Evolutionary conservation across 768 basidiomycete genomes (phyloP).

Genomic region (Paxillus ammoniavirescens): DNA sequence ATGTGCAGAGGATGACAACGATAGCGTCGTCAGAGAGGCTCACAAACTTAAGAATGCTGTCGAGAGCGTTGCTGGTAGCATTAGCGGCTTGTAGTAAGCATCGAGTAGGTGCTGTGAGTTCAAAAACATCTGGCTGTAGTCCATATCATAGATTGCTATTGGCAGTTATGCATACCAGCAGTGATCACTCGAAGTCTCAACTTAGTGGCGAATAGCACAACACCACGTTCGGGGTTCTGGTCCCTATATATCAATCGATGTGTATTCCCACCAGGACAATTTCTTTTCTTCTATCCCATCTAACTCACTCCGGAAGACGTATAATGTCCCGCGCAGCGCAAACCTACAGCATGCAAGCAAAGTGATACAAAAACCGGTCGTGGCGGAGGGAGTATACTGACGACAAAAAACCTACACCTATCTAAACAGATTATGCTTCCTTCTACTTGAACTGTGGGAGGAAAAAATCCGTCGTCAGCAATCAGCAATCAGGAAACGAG

Average conservation of each 20-base stretch:
- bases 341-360: neutral
- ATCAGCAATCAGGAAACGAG: neutral
- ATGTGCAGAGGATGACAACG: slow-evolving; percentile 70
- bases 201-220: no score
- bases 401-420: slow-evolving; percentile 22
- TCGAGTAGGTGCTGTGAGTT: neutral
- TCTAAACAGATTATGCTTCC: slow-evolving; percentile 15
- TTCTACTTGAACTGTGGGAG: slow-evolving; percentile 21
- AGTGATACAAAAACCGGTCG: neutral
- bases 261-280: no score
- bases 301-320: no score
- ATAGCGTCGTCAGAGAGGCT: slow-evolving; percentile 65
- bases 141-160: no score
- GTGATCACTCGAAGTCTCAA: no score
- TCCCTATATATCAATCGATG: no score
- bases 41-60: slow-evolving; percentile 68
- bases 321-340: no score
- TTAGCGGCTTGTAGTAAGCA: slow-evolving; percentile 29
- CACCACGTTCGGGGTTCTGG: no score
- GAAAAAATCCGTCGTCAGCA: neutral
- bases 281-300: no score
- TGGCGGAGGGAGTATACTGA: neutral
- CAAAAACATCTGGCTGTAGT: no score
- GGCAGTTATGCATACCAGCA: no score
- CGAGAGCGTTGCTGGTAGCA: slow-evolving; percentile 67